Percentiles rank a stretch among this genome's conserved stretches.
Conservation (phyloP, 345 rosid species). For the Populus nigra region DNA sequence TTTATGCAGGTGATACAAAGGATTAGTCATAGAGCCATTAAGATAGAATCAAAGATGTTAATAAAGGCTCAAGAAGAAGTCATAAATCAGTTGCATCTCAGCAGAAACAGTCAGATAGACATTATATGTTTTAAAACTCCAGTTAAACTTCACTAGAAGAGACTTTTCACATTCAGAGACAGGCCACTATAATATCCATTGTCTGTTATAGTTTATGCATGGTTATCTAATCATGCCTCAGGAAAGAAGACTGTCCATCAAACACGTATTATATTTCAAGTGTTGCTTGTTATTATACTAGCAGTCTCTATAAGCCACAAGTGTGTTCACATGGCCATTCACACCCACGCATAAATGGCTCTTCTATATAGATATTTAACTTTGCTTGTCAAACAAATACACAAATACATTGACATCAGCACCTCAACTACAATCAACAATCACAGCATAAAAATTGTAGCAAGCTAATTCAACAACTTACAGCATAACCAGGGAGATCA, state of each 20-base stretch:
- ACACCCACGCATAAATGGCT: neutral
- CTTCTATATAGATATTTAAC: neutral
- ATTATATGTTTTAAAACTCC: neutral
- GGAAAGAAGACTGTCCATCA: neutral
- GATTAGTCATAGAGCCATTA: neutral
- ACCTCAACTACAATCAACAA: neutral
- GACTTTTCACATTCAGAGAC: neutral
- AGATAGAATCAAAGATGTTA: neutral
- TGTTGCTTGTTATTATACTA: neutral
- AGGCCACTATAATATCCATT: neutral
- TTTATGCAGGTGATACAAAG: neutral
- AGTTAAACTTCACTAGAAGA: neutral
- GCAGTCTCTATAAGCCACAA: neutral
- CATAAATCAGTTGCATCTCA: neutral
- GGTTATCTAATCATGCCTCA: neutral
- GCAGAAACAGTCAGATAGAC: neutral
- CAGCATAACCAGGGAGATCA: slow-evolving; percentile 80
- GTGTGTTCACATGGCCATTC: neutral
- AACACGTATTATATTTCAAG: neutral
- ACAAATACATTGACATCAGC: neutral
- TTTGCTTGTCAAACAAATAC: neutral
- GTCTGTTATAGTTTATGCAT: neutral
- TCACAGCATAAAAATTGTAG: neutral
- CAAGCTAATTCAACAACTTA: slow-evolving; percentile 33
- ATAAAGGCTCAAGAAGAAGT: neutral